Percentiles rank a stretch among this genome's conserved stretches.
These are phyloP conservation scores for Verbena officinalis DNA, from an alignment of 257 asterid species.

Conservation along the genomic window DNA sequence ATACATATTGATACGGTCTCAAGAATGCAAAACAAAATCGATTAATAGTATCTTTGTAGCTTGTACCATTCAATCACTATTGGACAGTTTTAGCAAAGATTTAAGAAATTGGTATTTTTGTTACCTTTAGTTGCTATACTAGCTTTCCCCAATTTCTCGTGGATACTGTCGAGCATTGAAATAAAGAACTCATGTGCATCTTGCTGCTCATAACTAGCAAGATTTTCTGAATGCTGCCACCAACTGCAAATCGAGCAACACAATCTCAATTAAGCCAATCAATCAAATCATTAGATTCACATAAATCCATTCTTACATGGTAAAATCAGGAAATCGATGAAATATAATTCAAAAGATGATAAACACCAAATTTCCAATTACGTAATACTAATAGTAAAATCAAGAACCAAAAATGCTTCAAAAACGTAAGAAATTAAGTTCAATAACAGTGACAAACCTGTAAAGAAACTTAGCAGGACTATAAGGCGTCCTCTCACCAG, in stretches of 20 bases:
- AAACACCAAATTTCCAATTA: background rate
- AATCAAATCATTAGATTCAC: background rate
- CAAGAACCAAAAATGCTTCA: background rate
- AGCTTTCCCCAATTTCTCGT: slow-evolving; percentile 60
- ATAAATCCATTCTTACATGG: slow-evolving; percentile 3
- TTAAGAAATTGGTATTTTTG: slow-evolving; percentile 5
- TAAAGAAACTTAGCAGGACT: slow-evolving; percentile 79
- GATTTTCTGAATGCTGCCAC: slow-evolving; percentile 78
- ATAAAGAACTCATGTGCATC: slow-evolving; percentile 78
- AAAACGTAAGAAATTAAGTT: slow-evolving; percentile 13
- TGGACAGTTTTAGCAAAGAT: background rate
- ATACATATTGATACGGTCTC: slow-evolving; percentile 2
- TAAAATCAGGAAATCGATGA: background rate
- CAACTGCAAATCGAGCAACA: slow-evolving; percentile 52
- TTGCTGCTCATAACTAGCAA: slow-evolving; percentile 70
- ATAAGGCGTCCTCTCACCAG: slow-evolving; percentile 63
- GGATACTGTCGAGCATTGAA: slow-evolving; percentile 67
- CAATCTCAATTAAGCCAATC: too few species aligned
- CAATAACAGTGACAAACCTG: slow-evolving; percentile 48
- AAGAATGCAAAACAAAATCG: slow-evolving; percentile 19
- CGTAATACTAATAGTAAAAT: slow-evolving; percentile 15
- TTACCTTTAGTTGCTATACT: slow-evolving; percentile 53
- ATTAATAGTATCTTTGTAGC: slow-evolving; percentile 9
- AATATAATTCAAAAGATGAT: background rate
- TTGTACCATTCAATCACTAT: background rate